Evolutionary conservation across 345 rosid species (phyloP).

Genomic region (Excoecaria cochinchinensis): DNA sequence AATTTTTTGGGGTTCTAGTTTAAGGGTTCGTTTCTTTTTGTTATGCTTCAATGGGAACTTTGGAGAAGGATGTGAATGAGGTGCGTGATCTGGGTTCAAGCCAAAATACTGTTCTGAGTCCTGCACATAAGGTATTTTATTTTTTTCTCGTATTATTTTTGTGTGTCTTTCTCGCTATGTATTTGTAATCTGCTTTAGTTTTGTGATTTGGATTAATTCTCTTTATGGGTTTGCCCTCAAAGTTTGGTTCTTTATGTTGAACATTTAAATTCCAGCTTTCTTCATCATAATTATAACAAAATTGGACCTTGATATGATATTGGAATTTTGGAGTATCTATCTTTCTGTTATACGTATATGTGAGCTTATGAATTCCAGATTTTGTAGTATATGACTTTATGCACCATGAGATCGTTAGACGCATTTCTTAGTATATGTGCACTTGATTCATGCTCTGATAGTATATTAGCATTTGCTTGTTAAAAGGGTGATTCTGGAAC

Average conservation of each 20-base stretch:
- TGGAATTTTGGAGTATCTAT: neutral
- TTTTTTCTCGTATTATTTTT: neutral
- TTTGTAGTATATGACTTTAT: neutral
- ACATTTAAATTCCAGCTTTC: neutral
- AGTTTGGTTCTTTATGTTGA: neutral
- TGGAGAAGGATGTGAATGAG: constrained; percentile 27
- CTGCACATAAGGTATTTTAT: constrained; percentile 27
- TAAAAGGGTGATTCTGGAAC: neutral
- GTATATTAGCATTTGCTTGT: neutral
- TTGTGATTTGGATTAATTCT: neutral
- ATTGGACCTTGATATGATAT: neutral
- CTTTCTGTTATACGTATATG: neutral
- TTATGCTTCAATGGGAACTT: constrained; percentile 25
- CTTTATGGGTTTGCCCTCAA: neutral
- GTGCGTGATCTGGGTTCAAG: constrained; percentile 20
- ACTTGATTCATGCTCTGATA: neutral
- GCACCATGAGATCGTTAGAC: neutral
- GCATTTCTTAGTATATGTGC: neutral
- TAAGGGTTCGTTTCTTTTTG: constrained; percentile 14
- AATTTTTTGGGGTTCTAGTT: neutral
- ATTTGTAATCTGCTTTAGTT: too few species aligned
- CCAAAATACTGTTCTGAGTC: constrained; percentile 17
- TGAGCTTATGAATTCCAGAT: neutral
- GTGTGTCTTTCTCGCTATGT: neutral
- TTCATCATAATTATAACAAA: neutral